A percentile compares a stretch with the other conserved stretches of the same genome.
Conservation (phyloP, 768 basidiomycete genomes). For the Phaeotremella skinneri region DNA sequence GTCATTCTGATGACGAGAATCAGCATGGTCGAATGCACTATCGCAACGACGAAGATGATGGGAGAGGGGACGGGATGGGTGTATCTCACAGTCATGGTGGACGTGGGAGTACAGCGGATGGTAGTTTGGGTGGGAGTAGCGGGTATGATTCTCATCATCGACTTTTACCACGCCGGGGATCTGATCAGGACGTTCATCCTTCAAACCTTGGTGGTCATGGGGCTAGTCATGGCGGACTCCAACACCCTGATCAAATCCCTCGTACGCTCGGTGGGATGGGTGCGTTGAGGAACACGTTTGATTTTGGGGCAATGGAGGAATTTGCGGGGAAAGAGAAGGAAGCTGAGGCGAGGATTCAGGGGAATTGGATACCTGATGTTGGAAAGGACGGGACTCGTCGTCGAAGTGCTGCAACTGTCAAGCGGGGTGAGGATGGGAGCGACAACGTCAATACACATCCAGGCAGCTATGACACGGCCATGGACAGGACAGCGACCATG, state of each 20-base stretch:
- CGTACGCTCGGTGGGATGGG: conserved; percentile 36
- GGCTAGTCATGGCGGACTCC: conserved; percentile 8
- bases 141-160: conserved; percentile 33
- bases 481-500: conserved; percentile 29
- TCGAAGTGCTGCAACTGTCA: conserved; percentile 2
- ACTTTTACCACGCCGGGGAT: conserved; percentile 16
- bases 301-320: conserved; percentile 47
- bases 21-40: conserved; percentile 5
- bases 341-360: not conserved
- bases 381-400: conserved; percentile 7
- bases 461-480: conserved; percentile 27
- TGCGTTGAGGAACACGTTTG: conserved; percentile 32
- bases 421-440: conserved; percentile 3
- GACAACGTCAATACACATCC: conserved; percentile 14
- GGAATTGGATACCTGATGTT: conserved; percentile 10
- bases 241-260: conserved; percentile 9
- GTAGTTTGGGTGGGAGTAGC: conserved; percentile 17
- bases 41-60: conserved; percentile 20
- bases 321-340: conserved; percentile 41
- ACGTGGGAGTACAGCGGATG: conserved; percentile 11
- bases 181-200: conserved; percentile 14
- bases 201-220: not conserved
- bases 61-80: conserved; percentile 19
- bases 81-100: conserved; percentile 4
- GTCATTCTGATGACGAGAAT: conserved; percentile 28